Percentiles rank a stretch among this genome's conserved stretches.
Conservation (phyloP, 2,329 filamentous ascomycete species). For the Emericellopsis atlantica region DNA sequence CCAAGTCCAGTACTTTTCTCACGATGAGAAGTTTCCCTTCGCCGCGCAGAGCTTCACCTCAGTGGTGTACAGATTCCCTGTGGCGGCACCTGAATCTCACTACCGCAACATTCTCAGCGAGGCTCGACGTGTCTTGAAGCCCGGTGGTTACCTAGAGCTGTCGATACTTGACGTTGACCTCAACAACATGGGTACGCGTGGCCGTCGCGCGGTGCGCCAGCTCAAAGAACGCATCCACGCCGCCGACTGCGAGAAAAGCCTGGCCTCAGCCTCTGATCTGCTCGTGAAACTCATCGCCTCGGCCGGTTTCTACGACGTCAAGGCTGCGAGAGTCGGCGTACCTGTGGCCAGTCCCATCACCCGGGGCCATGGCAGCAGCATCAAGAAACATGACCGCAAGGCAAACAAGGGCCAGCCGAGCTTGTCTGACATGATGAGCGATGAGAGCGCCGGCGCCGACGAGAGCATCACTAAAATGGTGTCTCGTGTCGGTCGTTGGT, state of each 20-base stretch:
- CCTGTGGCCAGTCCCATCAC: constrained; percentile 49
- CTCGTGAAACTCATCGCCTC: constrained; percentile 56
- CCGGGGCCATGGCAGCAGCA: constrained; percentile 8
- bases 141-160: constrained; percentile 68
- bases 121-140: constrained; percentile 64
- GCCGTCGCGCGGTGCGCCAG: constrained; percentile 53
- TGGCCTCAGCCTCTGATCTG: constrained; percentile 46
- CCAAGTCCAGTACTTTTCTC: constrained; percentile 55
- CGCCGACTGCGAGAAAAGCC: constrained; percentile 43
- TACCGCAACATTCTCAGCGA: constrained; percentile 63
- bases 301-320: constrained; percentile 59
- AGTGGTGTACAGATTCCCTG: constrained; percentile 66
- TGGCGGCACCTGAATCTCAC: constrained; percentile 52
- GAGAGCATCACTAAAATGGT: constrained; percentile 88
- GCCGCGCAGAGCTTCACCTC: constrained; percentile 62
- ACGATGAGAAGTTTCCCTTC: constrained; percentile 60
- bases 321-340: constrained; percentile 65
- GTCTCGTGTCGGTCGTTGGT: constrained; percentile 84
- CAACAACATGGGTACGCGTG: constrained; percentile 67
- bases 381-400: constrained; percentile 7
- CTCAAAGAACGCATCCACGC: constrained; percentile 60
- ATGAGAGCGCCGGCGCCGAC: constrained; percentile 58
- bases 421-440: constrained; percentile 61
- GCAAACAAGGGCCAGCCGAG: constrained; percentile 33
- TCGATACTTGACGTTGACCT: constrained; percentile 69